Conservation (phyloP, 768 basidiomycete species). For the Russula compacta region DNA sequence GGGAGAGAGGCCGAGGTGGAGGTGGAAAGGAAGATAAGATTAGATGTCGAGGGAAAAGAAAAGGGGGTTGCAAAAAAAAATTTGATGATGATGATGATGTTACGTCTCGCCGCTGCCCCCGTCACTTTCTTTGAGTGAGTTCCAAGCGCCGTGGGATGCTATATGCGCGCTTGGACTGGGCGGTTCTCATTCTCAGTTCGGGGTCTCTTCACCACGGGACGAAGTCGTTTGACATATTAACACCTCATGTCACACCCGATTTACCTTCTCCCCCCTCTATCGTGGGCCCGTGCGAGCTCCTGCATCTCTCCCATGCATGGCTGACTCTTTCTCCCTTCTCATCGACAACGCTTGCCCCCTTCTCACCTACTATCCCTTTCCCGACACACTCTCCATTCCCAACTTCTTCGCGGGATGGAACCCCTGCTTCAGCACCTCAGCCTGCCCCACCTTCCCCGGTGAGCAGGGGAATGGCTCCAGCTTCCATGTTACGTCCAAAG, state of each 20-base stretch:
- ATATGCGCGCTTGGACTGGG: too few species aligned
- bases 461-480: slow-evolving; percentile 46
- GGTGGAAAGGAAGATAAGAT: not conserved
- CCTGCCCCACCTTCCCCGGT: slow-evolving; percentile 35
- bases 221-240: slow-evolving; percentile 9
- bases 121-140: not conserved
- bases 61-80: not conserved
- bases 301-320: slow-evolving; percentile 29
- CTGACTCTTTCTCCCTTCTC: slow-evolving; percentile 31
- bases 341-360: slow-evolving; percentile 63
- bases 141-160: not conserved
- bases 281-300: not conserved
- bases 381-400: slow-evolving; percentile 40
- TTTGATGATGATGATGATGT: not conserved
- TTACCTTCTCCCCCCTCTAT: not conserved
- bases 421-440: slow-evolving; percentile 46
- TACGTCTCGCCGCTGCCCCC: not conserved
- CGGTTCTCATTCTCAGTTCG: not conserved
- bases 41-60: not conserved
- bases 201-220: not conserved
- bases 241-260: slow-evolving; percentile 7
- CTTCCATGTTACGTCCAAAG: slow-evolving; percentile 49
- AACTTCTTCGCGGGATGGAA: slow-evolving; percentile 58
- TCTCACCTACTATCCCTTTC: slow-evolving; percentile 51
- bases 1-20: too few species aligned